Conservation (phyloP, 2,329 filamentous ascomycete genomes). For the Penicillium occitanis region DNA sequence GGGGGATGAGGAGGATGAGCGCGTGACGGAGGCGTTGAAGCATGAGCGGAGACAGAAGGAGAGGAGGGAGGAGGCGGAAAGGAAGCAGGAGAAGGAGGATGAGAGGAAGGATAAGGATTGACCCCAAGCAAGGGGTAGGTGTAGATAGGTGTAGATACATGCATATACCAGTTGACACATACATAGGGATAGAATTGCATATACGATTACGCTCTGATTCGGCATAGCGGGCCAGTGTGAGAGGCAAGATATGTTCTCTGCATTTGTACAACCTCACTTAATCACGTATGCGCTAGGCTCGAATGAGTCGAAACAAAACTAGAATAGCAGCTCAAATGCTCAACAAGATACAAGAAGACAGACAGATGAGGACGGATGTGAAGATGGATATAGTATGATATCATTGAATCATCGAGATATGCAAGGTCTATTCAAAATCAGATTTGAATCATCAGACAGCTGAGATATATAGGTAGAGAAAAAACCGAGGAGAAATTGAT, state of each 20-base stretch:
- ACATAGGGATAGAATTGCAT: not conserved
- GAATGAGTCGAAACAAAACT: not conserved
- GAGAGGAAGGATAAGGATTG: constrained; percentile 2
- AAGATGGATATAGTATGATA: not conserved
- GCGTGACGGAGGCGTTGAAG: constrained; percentile 54
- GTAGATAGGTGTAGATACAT: not conserved
- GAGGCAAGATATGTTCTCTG: not conserved
- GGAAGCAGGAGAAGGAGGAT: constrained; percentile 12
- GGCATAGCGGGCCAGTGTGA: not conserved
- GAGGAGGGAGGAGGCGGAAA: constrained; percentile 34
- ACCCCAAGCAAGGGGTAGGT: not conserved
- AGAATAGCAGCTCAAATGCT: not conserved
- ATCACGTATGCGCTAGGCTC: constrained; percentile 26
- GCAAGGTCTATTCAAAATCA: constrained; percentile 28
- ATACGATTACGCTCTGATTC: not conserved
- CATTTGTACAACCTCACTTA: constrained; percentile 14
- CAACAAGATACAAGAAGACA: constrained; percentile 14
- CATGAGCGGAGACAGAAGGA: constrained; percentile 49
- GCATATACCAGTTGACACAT: not conserved
- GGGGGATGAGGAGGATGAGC: constrained; percentile 67
- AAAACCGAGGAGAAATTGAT: constrained; percentile 18
- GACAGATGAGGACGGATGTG: constrained; percentile 1
- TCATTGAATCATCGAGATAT: constrained; percentile 12
- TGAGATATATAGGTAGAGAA: constrained; percentile 22
- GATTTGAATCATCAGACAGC: constrained; percentile 12